These are phyloP conservation scores for Hortiboletus campestris DNA, from an alignment of 768 basidiomycete genomes.

Conservation along the genomic window DNA sequence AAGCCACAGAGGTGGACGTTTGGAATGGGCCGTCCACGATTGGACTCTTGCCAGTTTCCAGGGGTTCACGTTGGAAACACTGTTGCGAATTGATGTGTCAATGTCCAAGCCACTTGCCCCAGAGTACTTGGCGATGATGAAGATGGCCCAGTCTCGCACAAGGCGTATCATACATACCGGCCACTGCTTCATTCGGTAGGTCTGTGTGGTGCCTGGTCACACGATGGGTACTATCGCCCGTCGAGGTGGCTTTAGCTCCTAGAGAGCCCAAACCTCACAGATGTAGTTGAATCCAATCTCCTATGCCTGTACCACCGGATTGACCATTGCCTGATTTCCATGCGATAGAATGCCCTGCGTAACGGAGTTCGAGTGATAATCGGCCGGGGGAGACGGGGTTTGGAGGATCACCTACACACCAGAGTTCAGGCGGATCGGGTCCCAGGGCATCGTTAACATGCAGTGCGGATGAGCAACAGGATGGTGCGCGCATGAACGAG, in stretches of 20 bases:
- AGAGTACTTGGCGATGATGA: conserved; percentile 67
- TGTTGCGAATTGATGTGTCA: conserved; percentile 53
- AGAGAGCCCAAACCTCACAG: conserved; percentile 36
- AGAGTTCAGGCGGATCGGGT: conserved; percentile 55
- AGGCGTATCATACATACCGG: conserved; percentile 21
- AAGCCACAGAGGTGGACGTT: conserved; percentile 39
- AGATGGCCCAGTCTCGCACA: conserved; percentile 55
- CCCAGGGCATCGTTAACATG: conserved; percentile 53
- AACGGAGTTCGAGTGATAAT: not conserved
- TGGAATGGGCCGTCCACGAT: not conserved
- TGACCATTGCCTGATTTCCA: conserved; percentile 63
- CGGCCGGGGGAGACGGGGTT: not conserved
- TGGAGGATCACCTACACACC: conserved; percentile 34
- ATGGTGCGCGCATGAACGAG: not conserved
- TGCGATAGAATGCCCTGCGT: conserved; percentile 47
- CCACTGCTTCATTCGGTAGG: conserved; percentile 58
- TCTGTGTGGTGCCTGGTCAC: conserved; percentile 56
- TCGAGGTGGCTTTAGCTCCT: not conserved
- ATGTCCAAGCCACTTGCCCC: conserved; percentile 50
- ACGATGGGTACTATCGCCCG: not conserved
- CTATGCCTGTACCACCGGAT: conserved; percentile 61
- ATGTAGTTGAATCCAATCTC: conserved; percentile 61
- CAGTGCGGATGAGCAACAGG: not conserved
- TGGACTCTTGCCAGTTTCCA: not conserved
- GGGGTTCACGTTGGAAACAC: conserved; percentile 49